Evolutionary conservation across 768 basidiomycete species (phyloP).

Genomic region (Scleroderma citrinum): DNA sequence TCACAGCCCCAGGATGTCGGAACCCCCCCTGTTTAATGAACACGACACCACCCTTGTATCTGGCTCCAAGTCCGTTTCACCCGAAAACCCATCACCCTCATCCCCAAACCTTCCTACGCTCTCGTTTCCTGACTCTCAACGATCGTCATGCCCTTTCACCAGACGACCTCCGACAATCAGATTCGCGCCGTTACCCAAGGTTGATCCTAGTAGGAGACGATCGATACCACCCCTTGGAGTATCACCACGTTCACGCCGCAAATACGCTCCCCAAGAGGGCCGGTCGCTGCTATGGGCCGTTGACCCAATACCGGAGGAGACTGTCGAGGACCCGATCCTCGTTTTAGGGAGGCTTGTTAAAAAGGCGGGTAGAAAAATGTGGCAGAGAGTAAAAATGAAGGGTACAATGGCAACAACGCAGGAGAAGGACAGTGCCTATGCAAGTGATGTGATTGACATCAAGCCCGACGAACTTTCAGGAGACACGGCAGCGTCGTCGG

Average conservation of each 20-base stretch:
- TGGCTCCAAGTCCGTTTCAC: neutral
- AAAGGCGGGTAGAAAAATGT: constrained; percentile 32
- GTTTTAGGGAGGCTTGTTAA: constrained; percentile 47
- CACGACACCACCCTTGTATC: neutral
- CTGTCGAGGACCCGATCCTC: constrained; percentile 42
- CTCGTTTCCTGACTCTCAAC: neutral
- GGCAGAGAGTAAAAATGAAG: constrained; percentile 45
- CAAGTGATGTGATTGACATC: constrained; percentile 16
- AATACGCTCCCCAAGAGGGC: constrained; percentile 14
- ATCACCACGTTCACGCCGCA: constrained; percentile 36
- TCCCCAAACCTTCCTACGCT: neutral
- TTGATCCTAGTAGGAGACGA: constrained; percentile 44
- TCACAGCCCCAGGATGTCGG: neutral
- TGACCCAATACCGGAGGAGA: constrained; percentile 24
- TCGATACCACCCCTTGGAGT: constrained; percentile 49
- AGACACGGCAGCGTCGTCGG: constrained; percentile 5
- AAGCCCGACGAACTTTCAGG: constrained; percentile 23
- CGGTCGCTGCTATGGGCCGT: constrained; percentile 14
- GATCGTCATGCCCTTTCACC: neutral
- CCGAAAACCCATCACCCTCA: neutral
- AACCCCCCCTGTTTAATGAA: neutral
- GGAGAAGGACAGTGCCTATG: constrained; percentile 4
- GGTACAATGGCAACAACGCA: constrained; percentile 11
- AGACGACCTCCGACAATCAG: constrained; percentile 33
- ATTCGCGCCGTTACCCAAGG: constrained; percentile 56